A percentile compares a stretch with the other conserved stretches of the same genome.
These are phyloP conservation scores for Trichocladium uniseriatum DNA, from an alignment of 495 filamentous ascomycete genomes.

Conservation along the genomic window DNA sequence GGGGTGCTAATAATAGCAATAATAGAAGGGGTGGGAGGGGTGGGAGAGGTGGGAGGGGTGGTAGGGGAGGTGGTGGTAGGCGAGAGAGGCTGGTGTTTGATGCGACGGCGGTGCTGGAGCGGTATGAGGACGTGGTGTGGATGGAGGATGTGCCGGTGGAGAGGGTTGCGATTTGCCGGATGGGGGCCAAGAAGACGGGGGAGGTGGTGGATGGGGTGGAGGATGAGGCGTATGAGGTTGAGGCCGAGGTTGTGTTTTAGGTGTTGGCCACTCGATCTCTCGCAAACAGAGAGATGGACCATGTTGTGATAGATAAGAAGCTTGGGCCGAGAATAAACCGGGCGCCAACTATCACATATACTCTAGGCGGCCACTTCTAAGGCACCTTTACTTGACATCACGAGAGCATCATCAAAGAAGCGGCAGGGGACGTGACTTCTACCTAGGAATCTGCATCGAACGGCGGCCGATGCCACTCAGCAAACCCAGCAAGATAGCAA, in stretches of 20 bases:
- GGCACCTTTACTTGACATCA: too few relatives aligned
- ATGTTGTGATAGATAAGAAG: too few relatives aligned
- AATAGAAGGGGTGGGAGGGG: slow-evolving; percentile 10
- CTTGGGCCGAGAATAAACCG: too few relatives aligned
- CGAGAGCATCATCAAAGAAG: too few relatives aligned
- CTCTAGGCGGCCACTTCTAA: too few relatives aligned
- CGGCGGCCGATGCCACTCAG: background rate
- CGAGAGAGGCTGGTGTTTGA: slow-evolving; percentile 41
- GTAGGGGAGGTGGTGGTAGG: slow-evolving; percentile 29
- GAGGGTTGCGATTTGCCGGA: slow-evolving; percentile 61
- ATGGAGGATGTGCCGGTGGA: slow-evolving; percentile 52
- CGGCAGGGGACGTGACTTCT: too few relatives aligned
- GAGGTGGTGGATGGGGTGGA: slow-evolving; percentile 29
- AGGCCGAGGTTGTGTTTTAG: slow-evolving; percentile 36
- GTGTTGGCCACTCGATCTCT: too few relatives aligned
- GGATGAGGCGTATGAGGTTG: slow-evolving; percentile 44
- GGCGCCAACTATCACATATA: too few relatives aligned
- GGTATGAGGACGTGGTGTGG: slow-evolving; percentile 50
- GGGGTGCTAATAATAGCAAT: background rate
- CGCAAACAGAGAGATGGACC: too few relatives aligned
- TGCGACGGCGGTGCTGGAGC: slow-evolving; percentile 40
- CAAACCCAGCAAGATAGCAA: background rate
- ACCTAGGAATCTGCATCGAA: background rate
- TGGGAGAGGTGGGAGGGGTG: slow-evolving; percentile 23
- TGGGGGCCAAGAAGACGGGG: slow-evolving; percentile 58